These are phyloP conservation scores for Puccinia novopanici DNA, from an alignment of 1,284 basidiomycete species.

Conservation along the genomic window DNA sequence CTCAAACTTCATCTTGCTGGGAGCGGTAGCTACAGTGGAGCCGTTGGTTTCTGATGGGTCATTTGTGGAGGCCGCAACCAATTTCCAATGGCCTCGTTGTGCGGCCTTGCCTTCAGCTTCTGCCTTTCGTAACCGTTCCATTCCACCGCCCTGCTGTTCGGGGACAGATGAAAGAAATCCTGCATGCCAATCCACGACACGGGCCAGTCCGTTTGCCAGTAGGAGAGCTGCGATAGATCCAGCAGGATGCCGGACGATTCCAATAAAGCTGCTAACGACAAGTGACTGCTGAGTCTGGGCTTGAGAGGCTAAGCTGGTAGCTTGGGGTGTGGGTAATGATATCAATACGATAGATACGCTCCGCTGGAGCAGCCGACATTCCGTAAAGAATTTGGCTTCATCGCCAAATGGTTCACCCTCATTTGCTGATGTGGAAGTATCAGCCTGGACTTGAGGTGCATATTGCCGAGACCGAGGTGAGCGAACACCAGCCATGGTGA, in stretches of 20 bases:
- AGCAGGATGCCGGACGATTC: conserved; percentile 84
- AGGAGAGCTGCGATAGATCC: conserved; percentile 93
- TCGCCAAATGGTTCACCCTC: conserved; percentile 57
- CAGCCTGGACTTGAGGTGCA: conserved; percentile 67
- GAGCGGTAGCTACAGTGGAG: not conserved
- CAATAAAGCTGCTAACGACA: conserved; percentile 82
- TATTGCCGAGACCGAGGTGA: conserved; percentile 72
- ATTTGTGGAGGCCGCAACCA: conserved; percentile 58
- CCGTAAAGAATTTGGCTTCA: conserved; percentile 90
- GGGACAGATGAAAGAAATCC: conserved; percentile 74
- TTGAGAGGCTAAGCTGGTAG: conserved; percentile 73
- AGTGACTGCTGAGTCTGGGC: conserved; percentile 65
- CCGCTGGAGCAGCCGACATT: conserved; percentile 86
- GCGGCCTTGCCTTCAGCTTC: conserved; percentile 65
- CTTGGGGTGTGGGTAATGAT: conserved; percentile 75
- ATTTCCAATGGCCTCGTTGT: conserved; percentile 69
- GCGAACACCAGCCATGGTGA: conserved; percentile 81
- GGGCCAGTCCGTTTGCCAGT: conserved; percentile 79
- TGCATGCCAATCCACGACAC: conserved; percentile 95
- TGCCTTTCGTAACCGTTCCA: conserved; percentile 80
- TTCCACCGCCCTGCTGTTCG: conserved; percentile 59
- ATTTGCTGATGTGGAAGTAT: conserved; percentile 49
- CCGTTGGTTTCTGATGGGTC: not conserved
- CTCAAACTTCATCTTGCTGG: conserved; percentile 66
- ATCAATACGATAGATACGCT: conserved; percentile 81